Base-by-base conservation (phyloP, 345 rosid genomes). In the Bruguiera gymnorhiza region DNA sequence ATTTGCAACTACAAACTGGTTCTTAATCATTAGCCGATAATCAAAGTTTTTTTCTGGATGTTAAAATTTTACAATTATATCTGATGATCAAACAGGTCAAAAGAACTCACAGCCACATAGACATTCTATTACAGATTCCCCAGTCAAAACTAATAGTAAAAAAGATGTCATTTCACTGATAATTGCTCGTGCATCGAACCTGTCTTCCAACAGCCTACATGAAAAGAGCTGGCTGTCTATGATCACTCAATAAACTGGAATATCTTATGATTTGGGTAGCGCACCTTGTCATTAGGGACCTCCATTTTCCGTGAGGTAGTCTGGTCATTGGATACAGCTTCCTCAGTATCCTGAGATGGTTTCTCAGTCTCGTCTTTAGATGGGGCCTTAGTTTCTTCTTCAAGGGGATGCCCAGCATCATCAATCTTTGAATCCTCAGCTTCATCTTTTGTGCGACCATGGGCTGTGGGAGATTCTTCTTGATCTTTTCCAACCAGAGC, bases 211-310 rank as follows among this genome's bases (percentile, higher is more conserved):
- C 23, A 26, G 10, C 26, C 8, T 20, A n/a, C 10, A 8, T 21
- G 9, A 54, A 23, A 23, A 13, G 19, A 9, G 1, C 2, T 0
- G 48, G 48, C 10, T 23, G 1, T 1, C 37, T 34, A 55, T n/a
- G 21, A 54, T 54, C 18, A 20, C 58, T 54, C 10, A 20, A 53
- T 10, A 54, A 34, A 34, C 37, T 34, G 1, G 6, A 34, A 34
- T 7, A 34, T 34, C 37, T 8, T 34, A 34, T 34, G 37, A 34
- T 16, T 13, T 24, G 8, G 23, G 15, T 3, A 29, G 36, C 39
- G 36, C 26, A 88, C 98, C 92, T 88, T 93, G 53, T 92, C 85
- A 68, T 91, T 93, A 4, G 98, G 98, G 72, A 94, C 95, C 62
- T 91, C 89, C 29, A 91, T 84, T 78, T 69, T 82, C 8, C 87